Conservation (phyloP, 345 rosid genomes). For the Odontarrhena argentea region DNA sequence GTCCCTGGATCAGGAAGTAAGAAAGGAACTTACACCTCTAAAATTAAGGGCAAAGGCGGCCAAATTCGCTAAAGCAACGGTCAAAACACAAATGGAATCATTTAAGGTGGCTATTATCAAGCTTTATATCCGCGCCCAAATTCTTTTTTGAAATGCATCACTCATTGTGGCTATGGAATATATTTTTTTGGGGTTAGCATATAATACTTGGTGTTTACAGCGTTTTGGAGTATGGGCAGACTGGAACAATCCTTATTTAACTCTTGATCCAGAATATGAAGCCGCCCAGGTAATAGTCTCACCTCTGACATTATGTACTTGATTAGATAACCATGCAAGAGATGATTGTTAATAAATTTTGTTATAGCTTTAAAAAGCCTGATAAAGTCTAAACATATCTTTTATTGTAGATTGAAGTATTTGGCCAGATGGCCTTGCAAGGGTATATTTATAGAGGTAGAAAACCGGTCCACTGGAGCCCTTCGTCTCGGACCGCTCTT, state of each 20-base stretch:
- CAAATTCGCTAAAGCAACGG: conserved; percentile 89
- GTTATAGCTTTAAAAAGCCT: conserved; percentile 17
- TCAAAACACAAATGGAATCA: conserved; percentile 90
- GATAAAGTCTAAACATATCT: conserved; percentile 21
- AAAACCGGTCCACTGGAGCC: conserved; percentile 99
- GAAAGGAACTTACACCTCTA: conserved; percentile 80
- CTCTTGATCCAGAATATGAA: conserved; percentile 95
- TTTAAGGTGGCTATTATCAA: conserved; percentile 64
- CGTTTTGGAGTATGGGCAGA: conserved; percentile 98
- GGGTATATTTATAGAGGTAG: conserved; percentile 92
- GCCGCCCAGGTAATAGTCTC: conserved; percentile 79
- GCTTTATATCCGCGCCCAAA: neutral
- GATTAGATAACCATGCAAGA: conserved; percentile 12
- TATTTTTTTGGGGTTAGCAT: conserved; percentile 7
- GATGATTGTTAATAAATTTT: conserved; percentile 11
- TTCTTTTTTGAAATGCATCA: conserved; percentile 7
- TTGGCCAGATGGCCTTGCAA: conserved; percentile 84
- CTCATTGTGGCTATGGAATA: conserved; percentile 6
- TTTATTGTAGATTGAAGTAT: conserved; percentile 76
- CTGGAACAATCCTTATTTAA: conserved; percentile 83
- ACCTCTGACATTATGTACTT: conserved; percentile 27
- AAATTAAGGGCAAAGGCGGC: conserved; percentile 94
- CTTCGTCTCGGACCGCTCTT: conserved; percentile 96
- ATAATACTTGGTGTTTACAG: conserved; percentile 50
- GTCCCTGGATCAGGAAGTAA: conserved; percentile 80